Percentiles rank a stretch among this genome's conserved stretches.
Conservation (phyloP, 140 eudicot genomes). For the Cichorium intybus region DNA sequence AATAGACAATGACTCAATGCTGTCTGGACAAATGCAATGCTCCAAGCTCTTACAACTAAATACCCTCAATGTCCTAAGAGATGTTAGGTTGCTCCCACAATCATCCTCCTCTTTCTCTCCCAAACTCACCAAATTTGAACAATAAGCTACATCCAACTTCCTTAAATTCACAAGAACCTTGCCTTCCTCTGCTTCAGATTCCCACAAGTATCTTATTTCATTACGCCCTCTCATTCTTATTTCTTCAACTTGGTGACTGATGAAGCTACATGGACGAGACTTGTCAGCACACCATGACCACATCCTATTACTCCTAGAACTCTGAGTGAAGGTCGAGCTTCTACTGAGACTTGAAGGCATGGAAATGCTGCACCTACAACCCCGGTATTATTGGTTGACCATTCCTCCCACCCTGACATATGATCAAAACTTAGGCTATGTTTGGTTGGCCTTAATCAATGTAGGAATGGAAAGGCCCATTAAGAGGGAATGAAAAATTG, state of each 20-base stretch:
- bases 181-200: constrained; percentile 10
- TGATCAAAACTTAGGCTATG: no score
- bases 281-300: constrained; percentile 1
- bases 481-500: no score
- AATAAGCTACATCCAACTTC: neutral
- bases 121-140: constrained; percentile 10
- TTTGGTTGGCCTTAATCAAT: no score
- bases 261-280: constrained; percentile 8
- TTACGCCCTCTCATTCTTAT: neutral
- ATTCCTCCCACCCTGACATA: no score
- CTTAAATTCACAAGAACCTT: constrained; percentile 16
- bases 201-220: constrained; percentile 22
- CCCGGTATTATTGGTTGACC: neutral
- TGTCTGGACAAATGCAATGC: constrained; percentile 4
- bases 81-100: constrained; percentile 2
- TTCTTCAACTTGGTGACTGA: constrained; percentile 15
- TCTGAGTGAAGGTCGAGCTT: neutral
- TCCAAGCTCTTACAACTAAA: neutral
- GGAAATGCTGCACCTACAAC: constrained; percentile 5
- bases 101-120: constrained; percentile 18
- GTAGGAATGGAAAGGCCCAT: no score
- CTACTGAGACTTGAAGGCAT: constrained; percentile 11
- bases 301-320: neutral
- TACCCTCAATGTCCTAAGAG: neutral
- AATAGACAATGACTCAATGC: neutral